Evolutionary conservation across 2,329 filamentous ascomycete genomes (phyloP).

Genomic region (Cladorrhinum sp.): DNA sequence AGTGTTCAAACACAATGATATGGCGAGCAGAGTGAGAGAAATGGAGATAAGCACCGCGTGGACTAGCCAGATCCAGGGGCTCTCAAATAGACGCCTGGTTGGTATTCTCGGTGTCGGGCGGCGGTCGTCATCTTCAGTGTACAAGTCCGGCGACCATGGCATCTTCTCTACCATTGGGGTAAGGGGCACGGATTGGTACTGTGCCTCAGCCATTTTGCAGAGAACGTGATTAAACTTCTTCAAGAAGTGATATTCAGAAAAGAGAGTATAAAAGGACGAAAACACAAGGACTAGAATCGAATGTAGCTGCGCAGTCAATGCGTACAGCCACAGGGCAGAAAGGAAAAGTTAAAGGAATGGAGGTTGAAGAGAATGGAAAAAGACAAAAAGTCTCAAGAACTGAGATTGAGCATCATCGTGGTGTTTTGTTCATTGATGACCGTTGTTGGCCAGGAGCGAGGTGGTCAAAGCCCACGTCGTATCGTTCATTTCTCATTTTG

Average conservation of each 20-base stretch:
- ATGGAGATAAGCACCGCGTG: constrained; percentile 40
- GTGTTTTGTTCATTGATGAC: background rate
- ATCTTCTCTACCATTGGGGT: background rate
- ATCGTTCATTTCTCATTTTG: background rate
- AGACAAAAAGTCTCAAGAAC: background rate
- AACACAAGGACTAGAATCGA: background rate
- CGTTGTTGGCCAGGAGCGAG: background rate
- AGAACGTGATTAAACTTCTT: background rate
- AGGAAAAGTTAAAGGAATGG: background rate
- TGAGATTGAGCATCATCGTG: background rate
- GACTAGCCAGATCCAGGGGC: constrained; percentile 39
- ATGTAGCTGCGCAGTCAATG: background rate
- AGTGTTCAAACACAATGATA: constrained; percentile 39
- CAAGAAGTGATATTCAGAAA: background rate
- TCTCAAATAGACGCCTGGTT: background rate
- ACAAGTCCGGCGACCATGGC: background rate
- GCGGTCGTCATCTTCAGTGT: background rate
- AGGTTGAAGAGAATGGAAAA: background rate
- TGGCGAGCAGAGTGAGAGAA: constrained; percentile 40
- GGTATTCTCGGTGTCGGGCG: background rate
- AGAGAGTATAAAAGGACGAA: background rate
- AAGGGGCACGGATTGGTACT: background rate
- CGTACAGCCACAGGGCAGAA: background rate
- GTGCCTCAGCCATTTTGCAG: background rate
- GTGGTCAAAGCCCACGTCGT: background rate